Conservation (phyloP, 75 land plant species). For the Larix kaempferi region DNA sequence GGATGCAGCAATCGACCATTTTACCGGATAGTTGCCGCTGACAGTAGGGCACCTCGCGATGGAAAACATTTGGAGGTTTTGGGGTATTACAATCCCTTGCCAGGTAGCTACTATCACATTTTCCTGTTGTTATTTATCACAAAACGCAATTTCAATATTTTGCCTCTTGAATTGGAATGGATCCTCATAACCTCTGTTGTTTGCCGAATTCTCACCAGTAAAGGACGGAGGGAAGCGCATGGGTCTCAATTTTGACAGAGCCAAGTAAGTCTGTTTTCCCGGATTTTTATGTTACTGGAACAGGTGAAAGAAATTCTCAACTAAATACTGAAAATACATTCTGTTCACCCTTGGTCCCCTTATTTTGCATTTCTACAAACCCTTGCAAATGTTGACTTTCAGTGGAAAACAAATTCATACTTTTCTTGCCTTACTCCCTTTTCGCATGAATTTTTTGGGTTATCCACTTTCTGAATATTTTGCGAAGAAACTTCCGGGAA, state of each 20-base stretch:
- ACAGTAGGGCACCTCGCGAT: slow-evolving; percentile 83
- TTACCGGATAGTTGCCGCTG: slow-evolving; percentile 85
- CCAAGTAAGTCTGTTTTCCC: slow-evolving; percentile 55
- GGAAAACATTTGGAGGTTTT: slow-evolving; percentile 86
- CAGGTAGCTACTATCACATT: slow-evolving; percentile 40
- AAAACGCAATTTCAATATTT: too few relatives aligned
- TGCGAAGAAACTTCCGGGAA: too few relatives aligned
- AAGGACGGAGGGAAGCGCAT: slow-evolving; percentile 88
- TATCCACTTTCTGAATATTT: too few relatives aligned
- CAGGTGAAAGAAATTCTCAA: too few relatives aligned
- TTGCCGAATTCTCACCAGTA: too few relatives aligned
- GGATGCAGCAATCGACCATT: slow-evolving; percentile 88
- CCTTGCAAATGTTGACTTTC: too few relatives aligned
- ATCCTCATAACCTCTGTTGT: neutral
- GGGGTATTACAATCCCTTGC: slow-evolving; percentile 94
- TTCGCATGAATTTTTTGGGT: too few relatives aligned
- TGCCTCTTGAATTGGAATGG: neutral
- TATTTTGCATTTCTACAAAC: too few relatives aligned
- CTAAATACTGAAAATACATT: too few relatives aligned
- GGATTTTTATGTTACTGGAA: neutral
- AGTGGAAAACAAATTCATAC: too few relatives aligned
- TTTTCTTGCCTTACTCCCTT: too few relatives aligned
- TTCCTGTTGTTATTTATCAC: neutral
- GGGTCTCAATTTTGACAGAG: slow-evolving; percentile 89
- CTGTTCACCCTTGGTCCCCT: too few relatives aligned